Conservation (phyloP, 2,329 filamentous ascomycete species). For the Scedosporium dehoogii region DNA sequence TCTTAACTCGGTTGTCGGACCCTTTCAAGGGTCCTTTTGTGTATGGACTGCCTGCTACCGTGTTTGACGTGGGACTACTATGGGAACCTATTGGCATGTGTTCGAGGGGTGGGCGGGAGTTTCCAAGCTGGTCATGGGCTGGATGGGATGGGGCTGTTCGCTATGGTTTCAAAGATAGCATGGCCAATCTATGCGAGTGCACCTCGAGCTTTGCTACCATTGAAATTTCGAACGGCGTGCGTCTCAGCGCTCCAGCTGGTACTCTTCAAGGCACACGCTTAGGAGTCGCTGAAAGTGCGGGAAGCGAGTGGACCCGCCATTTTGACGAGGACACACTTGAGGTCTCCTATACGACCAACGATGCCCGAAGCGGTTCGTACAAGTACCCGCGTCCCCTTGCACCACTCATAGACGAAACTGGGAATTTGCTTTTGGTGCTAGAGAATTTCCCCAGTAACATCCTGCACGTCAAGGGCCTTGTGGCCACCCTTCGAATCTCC, state of each 20-base stretch:
- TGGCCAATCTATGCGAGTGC: background rate
- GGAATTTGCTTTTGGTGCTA: too few relatives aligned
- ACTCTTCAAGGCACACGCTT: too few relatives aligned
- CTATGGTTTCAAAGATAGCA: background rate
- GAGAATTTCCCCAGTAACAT: too few relatives aligned
- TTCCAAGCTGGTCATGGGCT: background rate
- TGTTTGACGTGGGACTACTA: background rate
- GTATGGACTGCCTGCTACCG: background rate
- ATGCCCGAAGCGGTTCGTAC: background rate
- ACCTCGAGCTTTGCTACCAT: background rate
- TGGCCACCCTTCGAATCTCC: too few relatives aligned
- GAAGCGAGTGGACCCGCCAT: background rate
- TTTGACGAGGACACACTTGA: background rate
- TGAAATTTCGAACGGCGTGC: background rate
- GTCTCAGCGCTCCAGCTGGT: too few relatives aligned
- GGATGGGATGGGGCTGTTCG: background rate
- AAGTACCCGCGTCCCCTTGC: background rate
- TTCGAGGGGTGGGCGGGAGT: background rate
- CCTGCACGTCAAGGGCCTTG: too few relatives aligned
- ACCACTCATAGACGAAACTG: too few relatives aligned
- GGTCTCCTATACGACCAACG: background rate
- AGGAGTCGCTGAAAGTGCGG: too few relatives aligned
- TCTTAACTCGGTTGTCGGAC: background rate
- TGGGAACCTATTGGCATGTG: background rate
- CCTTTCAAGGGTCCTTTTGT: background rate